Base-by-base conservation (phyloP, 2,329 filamentous ascomycete genomes). In the Cladosporium halotolerans region DNA sequence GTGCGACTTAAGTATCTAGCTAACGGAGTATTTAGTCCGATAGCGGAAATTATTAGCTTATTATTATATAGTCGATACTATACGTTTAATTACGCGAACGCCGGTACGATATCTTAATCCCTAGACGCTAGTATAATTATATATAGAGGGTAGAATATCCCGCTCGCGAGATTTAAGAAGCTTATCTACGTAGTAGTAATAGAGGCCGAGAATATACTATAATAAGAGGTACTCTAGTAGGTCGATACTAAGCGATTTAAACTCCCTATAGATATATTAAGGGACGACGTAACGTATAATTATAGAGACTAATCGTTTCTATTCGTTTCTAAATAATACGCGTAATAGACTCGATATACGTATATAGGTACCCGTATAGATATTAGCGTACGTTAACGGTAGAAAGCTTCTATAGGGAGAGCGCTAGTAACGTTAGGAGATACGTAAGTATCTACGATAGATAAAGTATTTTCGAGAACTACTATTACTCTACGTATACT, bases 271-370 rank as follows among this genome's bases (percentile, higher is more conserved):
- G 53, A 55, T 31, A 14, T 54, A 39, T 40, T 63, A 38, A 39
- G 54, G 19, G 55, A 62, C 42, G 41, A 61, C 44, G 36, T 59
- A 23, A 61, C 48, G 28, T 62, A 57, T 31, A 58, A 42, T 9
- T 59, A 56, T 43, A 53, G 52, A 31, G 51, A 56, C n/a, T n/a
- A n/a, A n/a, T n/a, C n/a, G n/a, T n/a, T n/a, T n/a, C 13, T 38
- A 49, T 19, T 62, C 53, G 10, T 62, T 62, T 45, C 39, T 62
- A 9, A 53, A 40, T 11, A 56, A 56, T n/a, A 9, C n/a, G 6
- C 46, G 41, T 11, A 62, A 60, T 42, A 23, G 53, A 51, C 53
- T 62, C 8, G 48, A 14, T 3, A 36, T 9, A 36, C 3, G 33
- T 3, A 3, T 9, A 9, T 36, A 3, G 9, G 3, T 10, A n/a